These are phyloP conservation scores for Terana coerulea DNA, from an alignment of 768 basidiomycete species.

Conservation along the genomic window DNA sequence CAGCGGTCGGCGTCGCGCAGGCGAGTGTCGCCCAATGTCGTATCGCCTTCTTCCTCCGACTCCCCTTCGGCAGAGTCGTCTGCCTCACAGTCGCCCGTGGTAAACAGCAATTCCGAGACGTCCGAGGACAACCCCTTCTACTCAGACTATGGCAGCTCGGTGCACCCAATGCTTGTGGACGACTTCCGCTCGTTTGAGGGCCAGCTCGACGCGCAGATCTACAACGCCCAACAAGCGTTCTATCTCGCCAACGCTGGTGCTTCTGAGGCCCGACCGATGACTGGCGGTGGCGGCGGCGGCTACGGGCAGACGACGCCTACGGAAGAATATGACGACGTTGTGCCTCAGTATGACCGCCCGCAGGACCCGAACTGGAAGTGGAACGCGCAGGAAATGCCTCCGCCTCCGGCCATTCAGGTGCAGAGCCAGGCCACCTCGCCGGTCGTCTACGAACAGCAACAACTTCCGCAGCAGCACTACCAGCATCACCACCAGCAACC, in stretches of 20 bases:
- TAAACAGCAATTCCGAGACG: slow-evolving; percentile 7
- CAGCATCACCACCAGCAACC: slow-evolving; percentile 3
- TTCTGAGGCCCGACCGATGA: not conserved
- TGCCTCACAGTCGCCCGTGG: slow-evolving; percentile 8
- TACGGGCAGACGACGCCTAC: not conserved
- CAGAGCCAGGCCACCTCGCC: slow-evolving; percentile 19
- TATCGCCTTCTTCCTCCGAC: slow-evolving; percentile 1
- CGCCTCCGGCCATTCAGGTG: not conserved
- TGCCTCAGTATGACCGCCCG: slow-evolving; percentile 1
- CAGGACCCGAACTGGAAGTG: slow-evolving; percentile 3
- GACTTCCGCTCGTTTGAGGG: slow-evolving; percentile 28
- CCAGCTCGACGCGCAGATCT: slow-evolving; percentile 26
- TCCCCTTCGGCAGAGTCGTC: not conserved
- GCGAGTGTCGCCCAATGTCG: slow-evolving; percentile 12
- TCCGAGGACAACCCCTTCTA: slow-evolving; percentile 11
- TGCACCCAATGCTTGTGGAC: slow-evolving; percentile 31
- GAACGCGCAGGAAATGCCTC: not conserved
- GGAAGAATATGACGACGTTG: slow-evolving; percentile 6
- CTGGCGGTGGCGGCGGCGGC: not conserved
- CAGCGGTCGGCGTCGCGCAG: slow-evolving; percentile 8
- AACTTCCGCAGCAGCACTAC: slow-evolving; percentile 9
- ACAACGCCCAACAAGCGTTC: slow-evolving; percentile 15
- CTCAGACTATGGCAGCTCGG: slow-evolving; percentile 19
- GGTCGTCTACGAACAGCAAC: slow-evolving; percentile 25
- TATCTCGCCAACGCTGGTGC: slow-evolving; percentile 4